Evolutionary conservation across 345 rosid genomes (phyloP).

Genomic region (Corymbia maculata): DNA sequence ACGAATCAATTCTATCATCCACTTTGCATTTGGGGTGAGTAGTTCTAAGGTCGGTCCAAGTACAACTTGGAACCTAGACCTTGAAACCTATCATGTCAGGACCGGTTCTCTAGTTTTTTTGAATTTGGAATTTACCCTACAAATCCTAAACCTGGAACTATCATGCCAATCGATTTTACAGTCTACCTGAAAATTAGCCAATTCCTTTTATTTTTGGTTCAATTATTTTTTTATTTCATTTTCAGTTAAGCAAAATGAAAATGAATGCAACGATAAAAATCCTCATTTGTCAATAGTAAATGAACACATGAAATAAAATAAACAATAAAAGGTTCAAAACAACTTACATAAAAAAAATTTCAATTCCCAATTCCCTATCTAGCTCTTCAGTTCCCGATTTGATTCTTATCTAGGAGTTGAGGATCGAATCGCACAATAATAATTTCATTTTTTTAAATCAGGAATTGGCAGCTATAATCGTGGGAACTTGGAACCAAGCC

Average conservation of each 20-base stretch:
- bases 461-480: accelerated
- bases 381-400: not conserved
- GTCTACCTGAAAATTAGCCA: too few species aligned
- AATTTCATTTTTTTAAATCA: too few species aligned
- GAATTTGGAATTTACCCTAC: accelerated
- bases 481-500: not conserved
- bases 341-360: too few species aligned
- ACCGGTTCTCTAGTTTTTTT: too few species aligned
- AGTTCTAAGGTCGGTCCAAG: accelerated
- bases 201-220: too few species aligned
- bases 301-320: accelerated
- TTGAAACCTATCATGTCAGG: too few species aligned
- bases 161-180: too few species aligned
- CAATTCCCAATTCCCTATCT: accelerated
- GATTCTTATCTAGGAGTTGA: accelerated
- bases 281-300: not conserved
- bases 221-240: too few species aligned
- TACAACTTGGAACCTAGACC: too few species aligned
- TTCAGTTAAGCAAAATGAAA: too few species aligned
- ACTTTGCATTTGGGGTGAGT: not conserved
- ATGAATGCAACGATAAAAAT: too few species aligned
- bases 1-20: not conserved
- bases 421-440: accelerated
- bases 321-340: not conserved
- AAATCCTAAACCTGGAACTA: not conserved